A percentile compares a stretch with the other conserved stretches of the same genome.
Evolutionary conservation across 768 basidiomycete species (phyloP).

Genomic region (Mycena filopes): DNA sequence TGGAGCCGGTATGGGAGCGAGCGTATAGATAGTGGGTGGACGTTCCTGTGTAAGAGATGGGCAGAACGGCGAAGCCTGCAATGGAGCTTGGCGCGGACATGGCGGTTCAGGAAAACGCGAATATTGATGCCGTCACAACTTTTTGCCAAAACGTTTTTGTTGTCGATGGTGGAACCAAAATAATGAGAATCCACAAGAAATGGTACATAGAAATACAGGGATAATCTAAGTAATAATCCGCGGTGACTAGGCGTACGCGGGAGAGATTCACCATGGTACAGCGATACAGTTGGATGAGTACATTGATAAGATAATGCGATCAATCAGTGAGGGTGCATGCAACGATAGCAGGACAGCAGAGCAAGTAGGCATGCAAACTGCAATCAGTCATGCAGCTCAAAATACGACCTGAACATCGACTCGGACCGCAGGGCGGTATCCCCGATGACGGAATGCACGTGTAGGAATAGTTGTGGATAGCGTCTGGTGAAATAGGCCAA

Average conservation of each 20-base stretch:
- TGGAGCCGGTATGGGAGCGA: constrained; percentile 68
- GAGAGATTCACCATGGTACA: neutral
- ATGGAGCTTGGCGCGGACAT: constrained; percentile 38
- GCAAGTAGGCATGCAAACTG: too few relatives aligned
- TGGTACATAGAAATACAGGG: constrained; percentile 19
- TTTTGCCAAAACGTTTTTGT: too few relatives aligned
- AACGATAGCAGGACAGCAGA: constrained; percentile 20
- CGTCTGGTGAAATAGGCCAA: constrained; percentile 92
- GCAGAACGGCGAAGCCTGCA: constrained; percentile 35
- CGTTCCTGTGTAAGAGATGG: constrained; percentile 19
- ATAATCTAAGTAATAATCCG: constrained; percentile 20
- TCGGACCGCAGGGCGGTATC: constrained; percentile 80
- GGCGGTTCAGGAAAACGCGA: constrained; percentile 1
- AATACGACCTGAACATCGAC: constrained; percentile 92
- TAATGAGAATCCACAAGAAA: neutral
- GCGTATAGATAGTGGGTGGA: constrained; percentile 82
- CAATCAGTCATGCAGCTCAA: constrained; percentile 67
- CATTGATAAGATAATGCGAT: constrained; percentile 33
- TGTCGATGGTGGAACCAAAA: too few relatives aligned
- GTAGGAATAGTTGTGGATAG: constrained; percentile 92
- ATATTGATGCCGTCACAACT: too few relatives aligned
- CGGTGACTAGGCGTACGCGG: neutral
- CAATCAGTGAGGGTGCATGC: constrained; percentile 17
- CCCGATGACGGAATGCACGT: constrained; percentile 88
- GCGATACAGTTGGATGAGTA: constrained; percentile 22